Percentiles rank a stretch among this genome's conserved stretches.
Evolutionary conservation across 768 basidiomycete genomes (phyloP).

Genomic region (Pisolithus tinctorius): DNA sequence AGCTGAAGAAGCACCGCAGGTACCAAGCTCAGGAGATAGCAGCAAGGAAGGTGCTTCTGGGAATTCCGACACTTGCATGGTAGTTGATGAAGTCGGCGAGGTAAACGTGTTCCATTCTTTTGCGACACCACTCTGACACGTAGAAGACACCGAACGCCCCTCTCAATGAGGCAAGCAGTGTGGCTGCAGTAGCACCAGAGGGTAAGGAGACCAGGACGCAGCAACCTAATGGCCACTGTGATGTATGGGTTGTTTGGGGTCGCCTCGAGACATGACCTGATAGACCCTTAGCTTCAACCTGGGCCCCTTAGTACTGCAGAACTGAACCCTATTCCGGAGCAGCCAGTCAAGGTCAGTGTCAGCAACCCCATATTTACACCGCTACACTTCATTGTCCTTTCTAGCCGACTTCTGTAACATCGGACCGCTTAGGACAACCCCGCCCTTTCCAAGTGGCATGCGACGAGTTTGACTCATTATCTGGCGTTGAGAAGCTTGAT

Average conservation of each 20-base stretch:
- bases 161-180: background rate
- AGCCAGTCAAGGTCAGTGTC: constrained; percentile 8
- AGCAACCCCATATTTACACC: background rate
- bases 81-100: constrained; percentile 13
- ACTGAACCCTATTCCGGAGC: constrained; percentile 12
- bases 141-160: background rate
- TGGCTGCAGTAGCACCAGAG: constrained; percentile 6
- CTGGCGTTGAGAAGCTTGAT: constrained; percentile 44
- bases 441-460: constrained; percentile 13
- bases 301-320: constrained; percentile 25
- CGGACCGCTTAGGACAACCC: constrained; percentile 8
- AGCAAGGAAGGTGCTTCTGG: background rate
- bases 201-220: constrained; percentile 7
- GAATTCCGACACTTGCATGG: constrained; percentile 10
- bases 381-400: background rate
- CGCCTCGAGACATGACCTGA: constrained; percentile 13
- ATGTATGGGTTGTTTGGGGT: constrained; percentile 16
- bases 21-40: background rate
- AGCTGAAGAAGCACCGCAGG: background rate
- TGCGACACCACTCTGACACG: background rate
- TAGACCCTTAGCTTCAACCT: constrained; percentile 17
- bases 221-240: constrained; percentile 19
- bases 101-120: constrained; percentile 4
- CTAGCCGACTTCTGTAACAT: constrained; percentile 17
- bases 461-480: constrained; percentile 38